Evolutionary conservation across 108 stramenopile species (phyloP), one percentile per base, ranked within the genome.

Genomic region (Nannochloropsis oceanica): DNA sequence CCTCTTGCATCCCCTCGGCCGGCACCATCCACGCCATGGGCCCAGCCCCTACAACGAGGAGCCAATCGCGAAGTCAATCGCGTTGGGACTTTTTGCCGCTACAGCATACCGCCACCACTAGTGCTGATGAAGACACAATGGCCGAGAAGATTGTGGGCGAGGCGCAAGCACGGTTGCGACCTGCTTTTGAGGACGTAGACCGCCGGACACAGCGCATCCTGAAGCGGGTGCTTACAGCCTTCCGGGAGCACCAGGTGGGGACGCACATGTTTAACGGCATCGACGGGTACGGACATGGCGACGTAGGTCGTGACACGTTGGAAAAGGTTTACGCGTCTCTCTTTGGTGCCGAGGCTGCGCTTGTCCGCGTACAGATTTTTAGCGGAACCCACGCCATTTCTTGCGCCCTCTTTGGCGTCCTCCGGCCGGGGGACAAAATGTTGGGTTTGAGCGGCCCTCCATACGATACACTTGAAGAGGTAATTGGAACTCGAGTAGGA

Each of bases 381-480:
- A 90, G 90, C 84, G 90, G 90, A 42, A 90, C 90, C 24, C 90
- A 90, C 80, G 90, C 90, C 44, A 90, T 90, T 80, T 43, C 90
- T 8, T 87, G 84, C 86, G 86, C 89, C 34, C 84, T 90, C 14
- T 90, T 90, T 42, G 88, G 86, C 26, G 89, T 44, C 13, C 80
- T 90, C 12, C 73, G 90, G 44, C 88, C 88, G 20, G 90, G 90
- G 2, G 90, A 90, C 42, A 86, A 83, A 20, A 81, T 90, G 88
- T 46, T 90, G 25, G 88, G 88, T 12, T 85, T 88, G 80, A 89
- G 88, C 80, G 90, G 90, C 1, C 42, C 34, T 26, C 90, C 90
- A 2, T 90, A 90, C 84, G 90, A 90, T 85, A 90, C 90, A 22
- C 87, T 90, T 18, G 90, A 90, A 42, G 90, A 90, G 81, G 90